Conservation (phyloP, 106 monocot species). For the Chionographis japonica region DNA sequence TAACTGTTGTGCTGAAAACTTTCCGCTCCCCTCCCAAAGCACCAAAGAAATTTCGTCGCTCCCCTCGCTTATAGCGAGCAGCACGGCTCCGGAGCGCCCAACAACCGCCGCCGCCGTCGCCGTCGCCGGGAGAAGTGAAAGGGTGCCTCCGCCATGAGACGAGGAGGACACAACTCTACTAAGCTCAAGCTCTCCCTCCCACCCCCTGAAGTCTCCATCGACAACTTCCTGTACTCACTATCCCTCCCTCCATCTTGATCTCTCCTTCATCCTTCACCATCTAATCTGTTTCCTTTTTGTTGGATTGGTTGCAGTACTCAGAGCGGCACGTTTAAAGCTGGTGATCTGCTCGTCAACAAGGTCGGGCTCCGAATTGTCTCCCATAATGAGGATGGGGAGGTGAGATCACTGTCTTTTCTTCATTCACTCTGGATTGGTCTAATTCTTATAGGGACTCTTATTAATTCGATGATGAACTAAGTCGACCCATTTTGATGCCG, state of each 20-base stretch:
- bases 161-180: background rate
- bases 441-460: background rate
- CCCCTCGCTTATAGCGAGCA: too few relatives aligned
- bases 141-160: conserved; percentile 2
- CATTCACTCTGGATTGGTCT: background rate
- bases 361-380: conserved; percentile 78
- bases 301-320: conserved; percentile 34
- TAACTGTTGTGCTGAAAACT: too few relatives aligned
- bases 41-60: too few relatives aligned
- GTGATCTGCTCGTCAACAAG: conserved; percentile 87
- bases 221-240: conserved; percentile 58
- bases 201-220: conserved; percentile 31
- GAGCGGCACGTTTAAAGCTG: conserved; percentile 79
- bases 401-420: conserved; percentile 8
- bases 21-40: too few relatives aligned
- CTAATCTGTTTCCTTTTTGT: background rate
- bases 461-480: background rate
- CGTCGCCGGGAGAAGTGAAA: too few relatives aligned
- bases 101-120: too few relatives aligned
- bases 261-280: background rate
- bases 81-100: background rate
- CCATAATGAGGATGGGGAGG: conserved; percentile 49
- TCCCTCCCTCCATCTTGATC: background rate
- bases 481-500: background rate
- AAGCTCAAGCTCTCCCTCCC: conserved; percentile 33